These are phyloP conservation scores for Phytophthora cryptogea DNA, from an alignment of 352 stramenopile genomes.

Conservation along the genomic window DNA sequence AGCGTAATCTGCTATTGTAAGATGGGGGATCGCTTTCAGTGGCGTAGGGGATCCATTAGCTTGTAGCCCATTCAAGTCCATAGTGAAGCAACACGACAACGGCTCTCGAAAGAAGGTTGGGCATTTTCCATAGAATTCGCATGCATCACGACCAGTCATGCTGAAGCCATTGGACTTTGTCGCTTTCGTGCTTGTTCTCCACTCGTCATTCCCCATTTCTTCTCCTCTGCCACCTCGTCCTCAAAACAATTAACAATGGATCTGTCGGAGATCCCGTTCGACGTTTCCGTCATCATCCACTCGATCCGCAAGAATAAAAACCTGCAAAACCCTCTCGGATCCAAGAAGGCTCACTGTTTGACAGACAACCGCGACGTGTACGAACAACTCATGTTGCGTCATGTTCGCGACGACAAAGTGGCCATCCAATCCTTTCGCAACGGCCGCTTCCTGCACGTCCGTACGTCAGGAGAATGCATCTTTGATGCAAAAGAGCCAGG, in stretches of 20 bases:
- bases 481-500: constrained; percentile 14
- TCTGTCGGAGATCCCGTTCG: constrained; percentile 20
- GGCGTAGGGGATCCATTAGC: no score
- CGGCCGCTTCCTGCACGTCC: constrained; percentile 6
- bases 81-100: no score
- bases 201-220: background rate
- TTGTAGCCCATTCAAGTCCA: no score
- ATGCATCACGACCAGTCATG: no score
- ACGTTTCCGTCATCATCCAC: constrained; percentile 17
- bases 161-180: no score
- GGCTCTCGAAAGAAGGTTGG: no score
- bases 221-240: background rate
- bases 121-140: no score
- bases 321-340: constrained; percentile 24
- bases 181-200: background rate
- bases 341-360: constrained; percentile 5
- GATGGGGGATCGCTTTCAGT: no score
- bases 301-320: constrained; percentile 10
- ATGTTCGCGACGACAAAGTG: constrained; percentile 8
- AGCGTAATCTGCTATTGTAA: no score
- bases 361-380: constrained; percentile 10
- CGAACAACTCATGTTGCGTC: constrained; percentile 23
- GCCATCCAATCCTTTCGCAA: constrained; percentile 20
- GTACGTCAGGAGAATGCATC: constrained; percentile 2
- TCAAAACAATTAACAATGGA: constrained; percentile 4